Percentiles rank a stretch among this genome's conserved stretches.
phyloP scores from a whole-genome alignment of 345 rosid genomes.

The Melaleuca quinquenervia region DNA sequence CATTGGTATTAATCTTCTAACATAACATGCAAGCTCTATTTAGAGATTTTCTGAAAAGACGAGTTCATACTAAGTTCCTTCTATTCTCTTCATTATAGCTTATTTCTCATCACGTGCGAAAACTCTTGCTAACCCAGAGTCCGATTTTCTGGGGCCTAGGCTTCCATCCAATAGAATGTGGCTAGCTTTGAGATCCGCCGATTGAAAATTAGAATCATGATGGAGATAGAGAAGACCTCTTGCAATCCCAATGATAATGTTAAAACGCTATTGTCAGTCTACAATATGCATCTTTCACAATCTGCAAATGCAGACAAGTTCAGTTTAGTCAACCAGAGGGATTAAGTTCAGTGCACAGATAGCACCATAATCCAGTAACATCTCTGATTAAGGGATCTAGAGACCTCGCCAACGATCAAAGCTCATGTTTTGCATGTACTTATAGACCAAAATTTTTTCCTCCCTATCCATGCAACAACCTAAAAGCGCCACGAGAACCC shows the following conservation, averaged over 20 bases:
- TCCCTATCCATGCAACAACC: slow-evolving; percentile 38
- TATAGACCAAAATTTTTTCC: slow-evolving; percentile 21
- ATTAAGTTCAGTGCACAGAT: neutral
- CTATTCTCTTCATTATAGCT: neutral
- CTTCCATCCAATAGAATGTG: neutral
- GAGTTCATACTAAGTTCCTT: neutral
- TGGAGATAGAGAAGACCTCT: neutral
- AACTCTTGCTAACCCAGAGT: neutral
- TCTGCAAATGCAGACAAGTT: slow-evolving; percentile 3
- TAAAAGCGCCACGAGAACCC: slow-evolving; percentile 34
- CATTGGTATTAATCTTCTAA: neutral
- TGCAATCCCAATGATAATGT: neutral
- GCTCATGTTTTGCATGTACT: slow-evolving; percentile 30
- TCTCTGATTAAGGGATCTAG: neutral
- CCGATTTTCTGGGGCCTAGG: neutral
- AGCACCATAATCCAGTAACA: neutral
- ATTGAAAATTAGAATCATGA: neutral
- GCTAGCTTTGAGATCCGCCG: neutral
- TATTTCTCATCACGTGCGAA: neutral
- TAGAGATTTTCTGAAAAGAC: too few species aligned
- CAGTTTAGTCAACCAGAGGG: neutral
- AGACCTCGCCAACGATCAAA: slow-evolving; percentile 20
- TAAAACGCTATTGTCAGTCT: neutral
- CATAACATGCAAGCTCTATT: too few species aligned
- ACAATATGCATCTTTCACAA: slow-evolving; percentile 6